Percentiles rank a stretch among this genome's conserved stretches.
Conservation (phyloP, 2,329 filamentous ascomycete species). For the Madurella fahalii region DNA sequence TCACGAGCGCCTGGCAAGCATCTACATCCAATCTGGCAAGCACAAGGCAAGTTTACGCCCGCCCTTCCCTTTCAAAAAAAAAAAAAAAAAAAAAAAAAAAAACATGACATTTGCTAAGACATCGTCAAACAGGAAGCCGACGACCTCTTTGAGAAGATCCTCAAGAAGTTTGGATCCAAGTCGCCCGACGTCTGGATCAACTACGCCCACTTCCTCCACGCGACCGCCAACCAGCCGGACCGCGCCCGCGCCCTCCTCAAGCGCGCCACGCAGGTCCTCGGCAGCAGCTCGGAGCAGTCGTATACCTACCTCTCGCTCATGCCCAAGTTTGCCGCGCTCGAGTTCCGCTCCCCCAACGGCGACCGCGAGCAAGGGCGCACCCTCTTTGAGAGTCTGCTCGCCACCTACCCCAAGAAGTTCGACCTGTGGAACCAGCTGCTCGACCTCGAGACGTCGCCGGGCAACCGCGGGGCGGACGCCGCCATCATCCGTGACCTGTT, state of each 20-base stretch:
- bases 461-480: slow-evolving; percentile 41
- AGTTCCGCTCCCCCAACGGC: slow-evolving; percentile 79
- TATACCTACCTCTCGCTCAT: slow-evolving; percentile 68
- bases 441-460: slow-evolving; percentile 67
- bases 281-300: slow-evolving; percentile 36
- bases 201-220: slow-evolving; percentile 90
- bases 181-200: slow-evolving; percentile 84
- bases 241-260: slow-evolving; percentile 72
- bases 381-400: slow-evolving; percentile 84
- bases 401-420: slow-evolving; percentile 80
- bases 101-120: slow-evolving; percentile 3
- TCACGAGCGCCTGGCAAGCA: slow-evolving; percentile 83
- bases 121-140: slow-evolving; percentile 67
- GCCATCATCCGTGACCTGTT: slow-evolving; percentile 69
- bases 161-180: slow-evolving; percentile 83
- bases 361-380: slow-evolving; percentile 89
- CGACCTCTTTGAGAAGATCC: slow-evolving; percentile 76
- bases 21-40: slow-evolving; percentile 91
- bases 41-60: slow-evolving; percentile 57
- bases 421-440: slow-evolving; percentile 92
- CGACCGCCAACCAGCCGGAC: slow-evolving; percentile 64
- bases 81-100: too few species aligned
- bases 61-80: background rate
- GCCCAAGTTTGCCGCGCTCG: slow-evolving; percentile 83
- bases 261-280: slow-evolving; percentile 80